phyloP scores from a whole-genome alignment of 495 filamentous ascomycete species.

The Tuber indicum region DNA sequence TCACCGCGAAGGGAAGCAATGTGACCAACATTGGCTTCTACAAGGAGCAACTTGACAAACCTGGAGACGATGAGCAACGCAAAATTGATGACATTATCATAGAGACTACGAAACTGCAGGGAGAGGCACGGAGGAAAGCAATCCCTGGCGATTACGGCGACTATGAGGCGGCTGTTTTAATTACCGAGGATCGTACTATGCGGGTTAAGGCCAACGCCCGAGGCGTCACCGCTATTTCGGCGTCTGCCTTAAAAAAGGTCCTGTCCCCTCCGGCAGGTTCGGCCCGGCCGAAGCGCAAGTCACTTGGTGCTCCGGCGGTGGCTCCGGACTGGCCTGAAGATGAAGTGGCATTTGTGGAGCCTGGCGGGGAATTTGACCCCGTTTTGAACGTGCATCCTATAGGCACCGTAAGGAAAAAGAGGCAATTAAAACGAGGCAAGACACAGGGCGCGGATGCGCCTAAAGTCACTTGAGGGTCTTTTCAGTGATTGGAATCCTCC shows the following conservation, averaged over 20 bases:
- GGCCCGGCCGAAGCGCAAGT: slow-evolving; percentile 20
- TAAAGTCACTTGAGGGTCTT: neutral
- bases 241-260: slow-evolving; percentile 22
- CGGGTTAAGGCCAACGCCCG: slow-evolving; percentile 40
- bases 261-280: slow-evolving; percentile 14
- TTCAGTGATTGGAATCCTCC: neutral
- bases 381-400: slow-evolving; percentile 4
- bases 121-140: slow-evolving; percentile 26
- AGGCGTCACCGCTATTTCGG: slow-evolving; percentile 31
- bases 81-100: slow-evolving; percentile 43
- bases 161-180: slow-evolving; percentile 40
- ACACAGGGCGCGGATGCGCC: neutral
- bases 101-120: slow-evolving; percentile 30
- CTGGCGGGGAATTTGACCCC: slow-evolving; percentile 19
- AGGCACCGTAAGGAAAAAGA: slow-evolving; percentile 14
- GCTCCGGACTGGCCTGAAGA: slow-evolving; percentile 29
- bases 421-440: slow-evolving; percentile 20
- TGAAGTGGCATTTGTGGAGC: slow-evolving; percentile 15
- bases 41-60: slow-evolving; percentile 30
- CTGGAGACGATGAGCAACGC: slow-evolving; percentile 25
- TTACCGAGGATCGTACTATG: slow-evolving; percentile 40
- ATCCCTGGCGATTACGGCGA: slow-evolving; percentile 8
- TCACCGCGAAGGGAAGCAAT: slow-evolving; percentile 38
- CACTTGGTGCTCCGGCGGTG: slow-evolving; percentile 11
- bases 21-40: slow-evolving; percentile 37